phyloP scores from a whole-genome alignment of 2,329 filamentous ascomycete species.

The Penicillium janthinellum region DNA sequence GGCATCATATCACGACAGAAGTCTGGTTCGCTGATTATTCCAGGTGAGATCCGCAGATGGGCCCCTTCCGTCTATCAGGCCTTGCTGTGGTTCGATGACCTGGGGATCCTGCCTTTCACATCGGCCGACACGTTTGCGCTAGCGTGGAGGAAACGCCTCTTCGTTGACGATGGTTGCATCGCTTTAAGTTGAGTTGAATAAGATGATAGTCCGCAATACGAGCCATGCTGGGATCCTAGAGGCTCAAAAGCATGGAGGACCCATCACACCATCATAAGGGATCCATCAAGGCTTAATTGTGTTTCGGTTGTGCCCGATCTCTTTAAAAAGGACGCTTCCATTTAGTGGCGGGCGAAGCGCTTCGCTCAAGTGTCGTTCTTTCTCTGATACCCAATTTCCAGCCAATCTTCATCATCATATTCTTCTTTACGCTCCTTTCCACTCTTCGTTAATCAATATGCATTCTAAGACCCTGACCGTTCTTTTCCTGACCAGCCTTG shows the following conservation, averaged over 20 bases:
- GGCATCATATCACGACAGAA: constrained; percentile 1
- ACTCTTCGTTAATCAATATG: constrained; percentile 13
- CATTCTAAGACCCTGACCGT: constrained; percentile 28
- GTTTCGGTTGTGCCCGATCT: neutral
- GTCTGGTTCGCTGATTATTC: neutral
- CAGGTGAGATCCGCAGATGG: neutral
- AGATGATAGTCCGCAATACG: neutral
- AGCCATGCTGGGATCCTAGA: neutral
- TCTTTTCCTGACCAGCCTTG: constrained; percentile 25
- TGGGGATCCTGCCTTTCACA: neutral
- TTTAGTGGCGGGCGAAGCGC: neutral
- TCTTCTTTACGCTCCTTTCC: neutral
- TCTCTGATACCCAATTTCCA: neutral
- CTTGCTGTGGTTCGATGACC: neutral
- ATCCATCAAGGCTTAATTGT: neutral
- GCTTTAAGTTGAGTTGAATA: neutral
- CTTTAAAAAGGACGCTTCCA: neutral
- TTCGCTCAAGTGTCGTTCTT: neutral
- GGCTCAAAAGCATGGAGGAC: neutral
- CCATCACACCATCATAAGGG: neutral
- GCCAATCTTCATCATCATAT: neutral
- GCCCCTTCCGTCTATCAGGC: neutral
- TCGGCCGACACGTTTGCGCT: neutral
- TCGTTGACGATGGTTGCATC: neutral
- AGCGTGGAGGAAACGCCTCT: neutral